These are phyloP conservation scores for Fusarium agapanthi DNA, from an alignment of 2,329 filamentous ascomycete genomes.

Conservation along the genomic window DNA sequence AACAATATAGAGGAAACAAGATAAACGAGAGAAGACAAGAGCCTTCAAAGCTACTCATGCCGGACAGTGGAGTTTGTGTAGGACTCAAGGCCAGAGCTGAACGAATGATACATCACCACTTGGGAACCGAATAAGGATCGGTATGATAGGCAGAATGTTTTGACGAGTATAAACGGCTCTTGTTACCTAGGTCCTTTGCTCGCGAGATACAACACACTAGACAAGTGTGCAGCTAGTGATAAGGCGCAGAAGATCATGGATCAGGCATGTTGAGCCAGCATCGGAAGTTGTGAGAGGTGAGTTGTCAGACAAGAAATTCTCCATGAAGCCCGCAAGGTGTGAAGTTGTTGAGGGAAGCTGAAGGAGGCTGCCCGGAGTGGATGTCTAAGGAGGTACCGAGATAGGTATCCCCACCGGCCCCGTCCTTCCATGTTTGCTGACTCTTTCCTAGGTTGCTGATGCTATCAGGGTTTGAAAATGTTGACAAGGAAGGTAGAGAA, in stretches of 20 bases:
- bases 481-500: conserved; percentile 10
- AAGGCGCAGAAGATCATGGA: background rate
- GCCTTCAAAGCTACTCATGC: conserved; percentile 18
- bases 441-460: conserved; percentile 1
- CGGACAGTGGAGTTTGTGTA: conserved; percentile 18
- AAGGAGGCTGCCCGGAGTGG: background rate
- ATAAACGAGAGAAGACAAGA: conserved; percentile 14
- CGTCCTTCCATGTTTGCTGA: background rate
- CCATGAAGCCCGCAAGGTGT: conserved; percentile 1
- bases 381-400: background rate
- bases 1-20: conserved; percentile 21
- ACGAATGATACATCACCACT: background rate
- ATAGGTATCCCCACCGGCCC: conserved; percentile 7
- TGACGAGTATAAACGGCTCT: background rate
- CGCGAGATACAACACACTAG: background rate
- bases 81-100: background rate
- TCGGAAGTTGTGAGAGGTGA: background rate
- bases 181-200: background rate
- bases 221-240: background rate
- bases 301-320: conserved; percentile 7
- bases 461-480: conserved; percentile 3
- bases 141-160: background rate
- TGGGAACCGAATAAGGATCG: background rate
- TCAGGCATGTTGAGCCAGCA: background rate
- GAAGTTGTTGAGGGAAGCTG: background rate